These are phyloP conservation scores for Fomitopsis pinicola DNA, from an alignment of 1,284 basidiomycete genomes.

Conservation along the genomic window DNA sequence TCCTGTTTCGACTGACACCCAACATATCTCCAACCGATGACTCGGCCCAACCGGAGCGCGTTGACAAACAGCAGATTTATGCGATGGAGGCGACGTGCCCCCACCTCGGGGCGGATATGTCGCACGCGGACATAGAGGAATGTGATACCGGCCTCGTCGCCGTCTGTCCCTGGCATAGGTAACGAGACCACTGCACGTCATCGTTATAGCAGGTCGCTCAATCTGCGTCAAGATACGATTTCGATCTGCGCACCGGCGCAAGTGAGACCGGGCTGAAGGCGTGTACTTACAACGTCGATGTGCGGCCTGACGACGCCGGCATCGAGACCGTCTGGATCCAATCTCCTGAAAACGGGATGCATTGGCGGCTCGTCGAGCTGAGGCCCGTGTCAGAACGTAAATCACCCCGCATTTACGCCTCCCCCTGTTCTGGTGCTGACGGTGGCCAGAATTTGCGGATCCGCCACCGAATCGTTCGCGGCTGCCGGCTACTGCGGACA, in stretches of 20 bases:
- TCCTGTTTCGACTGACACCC: conserved; percentile 63
- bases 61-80: conserved; percentile 51
- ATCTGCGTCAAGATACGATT: conserved; percentile 56
- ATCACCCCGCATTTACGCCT: conserved; percentile 4
- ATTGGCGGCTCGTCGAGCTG: conserved; percentile 74
- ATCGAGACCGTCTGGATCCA: conserved; percentile 62
- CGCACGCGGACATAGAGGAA: conserved; percentile 77
- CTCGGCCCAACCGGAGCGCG: conserved; percentile 7
- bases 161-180: conserved; percentile 86
- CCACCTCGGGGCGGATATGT: conserved; percentile 81
- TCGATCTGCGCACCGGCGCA: conserved; percentile 64
- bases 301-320: conserved; percentile 38
- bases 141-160: conserved; percentile 54
- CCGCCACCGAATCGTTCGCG: conserved; percentile 43
- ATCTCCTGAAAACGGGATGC: conserved; percentile 48
- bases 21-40: conserved; percentile 10
- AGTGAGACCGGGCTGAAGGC: conserved; percentile 76
- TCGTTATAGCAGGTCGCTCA: conserved; percentile 9
- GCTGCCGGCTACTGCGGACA: conserved; percentile 11
- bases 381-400: conserved; percentile 80
- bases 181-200: background rate
- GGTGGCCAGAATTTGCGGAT: conserved; percentile 61
- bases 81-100: conserved; percentile 86
- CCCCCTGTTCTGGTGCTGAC: background rate
- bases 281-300: conserved; percentile 71